Percentiles rank a stretch among this genome's conserved stretches.
phyloP scores from a whole-genome alignment of 2,329 filamentous ascomycete genomes.

The Berkeleyomyces basicola region DNA sequence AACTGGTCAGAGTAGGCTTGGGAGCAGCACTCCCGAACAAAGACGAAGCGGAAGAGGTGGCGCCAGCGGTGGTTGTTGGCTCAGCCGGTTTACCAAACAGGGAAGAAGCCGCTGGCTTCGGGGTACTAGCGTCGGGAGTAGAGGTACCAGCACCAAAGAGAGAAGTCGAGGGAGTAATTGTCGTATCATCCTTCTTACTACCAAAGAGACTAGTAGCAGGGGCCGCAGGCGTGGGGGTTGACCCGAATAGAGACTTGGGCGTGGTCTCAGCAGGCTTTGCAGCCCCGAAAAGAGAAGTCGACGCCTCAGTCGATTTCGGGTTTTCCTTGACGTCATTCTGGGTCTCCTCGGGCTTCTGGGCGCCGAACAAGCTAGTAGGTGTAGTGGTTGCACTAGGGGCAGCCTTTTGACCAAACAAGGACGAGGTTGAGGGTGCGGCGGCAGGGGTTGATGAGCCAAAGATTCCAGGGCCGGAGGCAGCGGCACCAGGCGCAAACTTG shows the following conservation, averaged over 20 bases:
- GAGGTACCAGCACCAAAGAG: neutral
- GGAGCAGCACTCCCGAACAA: conserved; percentile 1
- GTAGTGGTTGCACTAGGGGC: conserved; percentile 22
- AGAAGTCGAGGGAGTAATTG: neutral
- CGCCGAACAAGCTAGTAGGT: conserved; percentile 23
- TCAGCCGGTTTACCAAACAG: conserved; percentile 2
- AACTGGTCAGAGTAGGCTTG: conserved; percentile 2
- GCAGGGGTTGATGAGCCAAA: conserved; percentile 16
- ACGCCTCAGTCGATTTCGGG: conserved; percentile 13
- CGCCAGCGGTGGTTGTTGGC: neutral
- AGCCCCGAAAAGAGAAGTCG: conserved; percentile 16
- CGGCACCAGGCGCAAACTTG: conserved; percentile 30
- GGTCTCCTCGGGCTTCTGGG: conserved; percentile 18
- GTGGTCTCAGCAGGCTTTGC: conserved; percentile 8
- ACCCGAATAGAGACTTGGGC: conserved; percentile 10
- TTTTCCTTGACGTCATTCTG: conserved; percentile 8
- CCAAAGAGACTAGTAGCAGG: conserved; percentile 13
- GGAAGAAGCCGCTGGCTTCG: neutral
- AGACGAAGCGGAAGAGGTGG: neutral
- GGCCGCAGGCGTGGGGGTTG: conserved; percentile 2
- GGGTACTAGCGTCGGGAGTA: neutral
- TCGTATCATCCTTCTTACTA: neutral
- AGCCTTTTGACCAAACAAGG: conserved; percentile 17
- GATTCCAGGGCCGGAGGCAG: conserved; percentile 13
- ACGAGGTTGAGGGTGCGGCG: conserved; percentile 19